Conservation (phyloP, 768 basidiomycete genomes). For the Boletus rubroflammeus region DNA sequence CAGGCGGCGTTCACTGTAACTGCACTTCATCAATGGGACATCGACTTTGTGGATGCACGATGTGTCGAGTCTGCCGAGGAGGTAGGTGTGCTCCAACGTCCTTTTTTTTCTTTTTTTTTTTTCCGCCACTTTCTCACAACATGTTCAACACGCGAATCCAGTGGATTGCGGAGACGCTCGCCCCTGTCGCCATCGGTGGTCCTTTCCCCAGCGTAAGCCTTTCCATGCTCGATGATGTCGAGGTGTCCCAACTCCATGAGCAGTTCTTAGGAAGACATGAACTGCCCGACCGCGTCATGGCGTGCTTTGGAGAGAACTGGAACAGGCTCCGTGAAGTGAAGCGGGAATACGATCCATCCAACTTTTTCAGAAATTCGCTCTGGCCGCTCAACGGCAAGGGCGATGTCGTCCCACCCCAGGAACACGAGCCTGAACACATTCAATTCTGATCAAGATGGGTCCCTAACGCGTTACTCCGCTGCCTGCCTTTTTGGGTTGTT, state of each 20-base stretch:
- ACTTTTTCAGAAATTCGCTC: constrained; percentile 72
- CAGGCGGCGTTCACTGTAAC: constrained; percentile 82
- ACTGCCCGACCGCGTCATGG: constrained; percentile 54
- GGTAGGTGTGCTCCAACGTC: constrained; percentile 36
- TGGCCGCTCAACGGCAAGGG: constrained; percentile 72
- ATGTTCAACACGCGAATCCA: constrained; percentile 24
- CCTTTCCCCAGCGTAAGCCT: constrained; percentile 77
- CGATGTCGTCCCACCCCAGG: constrained; percentile 48
- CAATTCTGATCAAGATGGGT: constrained; percentile 12
- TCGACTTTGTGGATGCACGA: constrained; percentile 73
- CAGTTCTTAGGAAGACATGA: constrained; percentile 79
- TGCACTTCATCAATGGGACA: constrained; percentile 91
- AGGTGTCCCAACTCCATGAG: constrained; percentile 19
- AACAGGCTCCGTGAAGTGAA: constrained; percentile 67
- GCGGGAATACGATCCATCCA: constrained; percentile 68
- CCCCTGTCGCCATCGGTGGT: constrained; percentile 71
- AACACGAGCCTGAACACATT: constrained; percentile 54
- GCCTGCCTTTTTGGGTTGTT: too few relatives aligned
- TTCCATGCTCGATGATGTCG: constrained; percentile 15
- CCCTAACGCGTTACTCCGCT: too few relatives aligned
- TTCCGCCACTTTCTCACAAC: constrained; percentile 7
- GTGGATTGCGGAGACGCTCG: constrained; percentile 79
- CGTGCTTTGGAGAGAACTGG: constrained; percentile 77
- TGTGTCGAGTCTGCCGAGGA: constrained; percentile 83
- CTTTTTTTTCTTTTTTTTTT: background rate